A percentile compares a stretch with the other conserved stretches of the same genome.
These are phyloP conservation scores for Hyphopichia pseudoburtonii DNA, from an alignment of 1,139 yeast species.

Conservation along the genomic window DNA sequence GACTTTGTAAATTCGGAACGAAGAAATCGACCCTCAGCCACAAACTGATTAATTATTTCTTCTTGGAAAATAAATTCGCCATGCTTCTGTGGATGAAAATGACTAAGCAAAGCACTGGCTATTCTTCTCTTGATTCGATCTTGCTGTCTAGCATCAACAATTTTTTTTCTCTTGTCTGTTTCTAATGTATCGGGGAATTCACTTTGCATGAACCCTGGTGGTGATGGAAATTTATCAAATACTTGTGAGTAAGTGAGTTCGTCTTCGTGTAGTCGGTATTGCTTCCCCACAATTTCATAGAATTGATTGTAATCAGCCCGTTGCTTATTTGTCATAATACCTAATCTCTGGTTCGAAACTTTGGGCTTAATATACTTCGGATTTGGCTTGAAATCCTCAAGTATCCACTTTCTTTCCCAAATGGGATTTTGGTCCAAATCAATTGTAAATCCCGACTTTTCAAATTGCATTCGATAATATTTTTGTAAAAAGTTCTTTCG, in stretches of 20 bases:
- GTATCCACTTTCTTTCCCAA: slow-evolving; percentile 35
- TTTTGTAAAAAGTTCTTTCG: slow-evolving; percentile 28
- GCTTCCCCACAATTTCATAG: slow-evolving; percentile 21
- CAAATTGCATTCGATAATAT: slow-evolving; percentile 23
- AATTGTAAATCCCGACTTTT: slow-evolving; percentile 20
- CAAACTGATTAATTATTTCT: slow-evolving; percentile 17
- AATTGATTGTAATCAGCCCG: slow-evolving; percentile 31
- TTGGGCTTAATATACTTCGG: slow-evolving; percentile 21
- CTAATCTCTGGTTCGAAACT: slow-evolving; percentile 20
- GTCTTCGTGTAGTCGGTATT: slow-evolving; percentile 9
- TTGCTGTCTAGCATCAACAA: slow-evolving; percentile 17
- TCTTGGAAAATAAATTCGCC: slow-evolving; percentile 17
- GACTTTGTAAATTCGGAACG: not conserved
- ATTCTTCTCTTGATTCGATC: slow-evolving; percentile 20
- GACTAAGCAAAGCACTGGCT: slow-evolving; percentile 1
- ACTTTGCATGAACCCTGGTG: slow-evolving; percentile 63
- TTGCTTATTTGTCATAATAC: slow-evolving; percentile 28
- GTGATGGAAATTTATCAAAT: slow-evolving; percentile 52
- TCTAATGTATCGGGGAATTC: slow-evolving; percentile 68
- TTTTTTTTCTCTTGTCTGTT: slow-evolving; percentile 16
- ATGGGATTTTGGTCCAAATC: slow-evolving; percentile 29
- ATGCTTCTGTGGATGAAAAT: slow-evolving; percentile 2
- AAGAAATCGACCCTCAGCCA: slow-evolving; percentile 26
- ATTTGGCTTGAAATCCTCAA: slow-evolving; percentile 48
- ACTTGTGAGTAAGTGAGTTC: slow-evolving; percentile 22